These are phyloP conservation scores for Fusarium secorum DNA, from an alignment of 2,329 filamentous ascomycete genomes.

Conservation along the genomic window DNA sequence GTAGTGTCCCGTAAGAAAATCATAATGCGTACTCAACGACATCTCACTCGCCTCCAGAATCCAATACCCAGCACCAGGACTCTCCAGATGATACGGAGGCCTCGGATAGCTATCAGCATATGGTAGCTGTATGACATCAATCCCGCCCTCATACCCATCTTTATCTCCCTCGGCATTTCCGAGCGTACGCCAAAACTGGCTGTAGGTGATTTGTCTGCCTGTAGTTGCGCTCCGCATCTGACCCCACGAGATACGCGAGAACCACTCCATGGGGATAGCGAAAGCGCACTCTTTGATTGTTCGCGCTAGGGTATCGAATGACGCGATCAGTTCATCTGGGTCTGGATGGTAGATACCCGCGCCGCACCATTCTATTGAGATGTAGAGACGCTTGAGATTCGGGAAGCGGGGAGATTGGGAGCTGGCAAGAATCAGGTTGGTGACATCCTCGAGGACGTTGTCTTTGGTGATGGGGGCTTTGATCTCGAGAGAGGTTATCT, in stretches of 20 bases:
- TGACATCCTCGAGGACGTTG: neutral
- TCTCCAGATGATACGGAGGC: neutral
- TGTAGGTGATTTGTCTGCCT: neutral
- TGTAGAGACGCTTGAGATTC: neutral
- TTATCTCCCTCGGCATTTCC: neutral
- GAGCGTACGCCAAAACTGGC: neutral
- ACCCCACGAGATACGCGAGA: neutral
- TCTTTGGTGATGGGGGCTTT: neutral
- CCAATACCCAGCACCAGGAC: neutral
- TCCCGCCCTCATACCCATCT: neutral
- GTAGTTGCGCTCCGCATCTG: neutral
- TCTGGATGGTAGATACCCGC: accelerated
- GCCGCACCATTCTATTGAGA: neutral
- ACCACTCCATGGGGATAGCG: neutral
- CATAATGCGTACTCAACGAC: neutral
- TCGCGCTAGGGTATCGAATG: neutral
- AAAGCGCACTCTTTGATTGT: neutral
- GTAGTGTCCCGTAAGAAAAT: neutral
- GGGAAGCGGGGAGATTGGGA: neutral
- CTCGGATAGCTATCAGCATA: conserved; percentile 1
- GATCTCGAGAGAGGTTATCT: conserved; percentile 7
- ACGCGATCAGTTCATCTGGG: neutral
- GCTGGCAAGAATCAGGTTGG: neutral
- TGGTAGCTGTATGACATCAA: neutral
- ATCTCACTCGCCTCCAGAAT: neutral